These are phyloP conservation scores for Acanthamoeba lenticulata DNA, from an alignment of 208 protist species.

Conservation along the genomic window DNA sequence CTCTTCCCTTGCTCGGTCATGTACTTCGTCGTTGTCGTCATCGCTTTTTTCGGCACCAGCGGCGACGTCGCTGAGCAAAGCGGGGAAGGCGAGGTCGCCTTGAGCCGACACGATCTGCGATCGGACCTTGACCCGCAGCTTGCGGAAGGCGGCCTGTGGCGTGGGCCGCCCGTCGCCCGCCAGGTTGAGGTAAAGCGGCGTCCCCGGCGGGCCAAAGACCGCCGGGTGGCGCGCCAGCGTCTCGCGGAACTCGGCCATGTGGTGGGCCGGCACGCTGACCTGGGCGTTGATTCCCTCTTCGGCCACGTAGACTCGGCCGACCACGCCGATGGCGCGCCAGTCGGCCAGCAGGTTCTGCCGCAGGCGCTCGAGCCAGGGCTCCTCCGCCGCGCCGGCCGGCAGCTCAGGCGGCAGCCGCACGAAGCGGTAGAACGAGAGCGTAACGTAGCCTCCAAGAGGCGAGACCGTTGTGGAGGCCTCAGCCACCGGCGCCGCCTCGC, in stretches of 20 bases:
- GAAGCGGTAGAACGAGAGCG: constrained; percentile 25
- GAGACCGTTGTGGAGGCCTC: background rate
- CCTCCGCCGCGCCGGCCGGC: background rate
- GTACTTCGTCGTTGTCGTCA: background rate
- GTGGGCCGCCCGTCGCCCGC: background rate
- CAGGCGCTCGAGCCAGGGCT: background rate
- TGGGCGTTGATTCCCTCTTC: constrained; percentile 10
- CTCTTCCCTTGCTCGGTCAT: background rate
- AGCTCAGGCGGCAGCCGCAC: background rate
- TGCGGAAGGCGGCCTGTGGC: background rate
- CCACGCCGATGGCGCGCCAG: background rate
- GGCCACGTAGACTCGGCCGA: constrained; percentile 13
- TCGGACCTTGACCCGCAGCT: constrained; percentile 32
- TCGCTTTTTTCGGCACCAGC: background rate
- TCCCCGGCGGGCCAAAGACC: background rate
- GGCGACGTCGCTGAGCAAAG: background rate
- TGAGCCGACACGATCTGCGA: constrained; percentile 1
- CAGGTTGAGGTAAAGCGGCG: background rate
- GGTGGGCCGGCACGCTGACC: background rate
- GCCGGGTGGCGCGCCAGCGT: background rate
- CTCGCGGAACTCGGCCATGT: background rate
- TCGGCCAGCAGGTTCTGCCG: background rate
- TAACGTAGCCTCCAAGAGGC: background rate
- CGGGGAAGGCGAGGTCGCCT: background rate
- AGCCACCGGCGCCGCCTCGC: too few species aligned